Evolutionary conservation across 352 stramenopile species (phyloP).

Genomic region (Pythium grandisporangium): DNA sequence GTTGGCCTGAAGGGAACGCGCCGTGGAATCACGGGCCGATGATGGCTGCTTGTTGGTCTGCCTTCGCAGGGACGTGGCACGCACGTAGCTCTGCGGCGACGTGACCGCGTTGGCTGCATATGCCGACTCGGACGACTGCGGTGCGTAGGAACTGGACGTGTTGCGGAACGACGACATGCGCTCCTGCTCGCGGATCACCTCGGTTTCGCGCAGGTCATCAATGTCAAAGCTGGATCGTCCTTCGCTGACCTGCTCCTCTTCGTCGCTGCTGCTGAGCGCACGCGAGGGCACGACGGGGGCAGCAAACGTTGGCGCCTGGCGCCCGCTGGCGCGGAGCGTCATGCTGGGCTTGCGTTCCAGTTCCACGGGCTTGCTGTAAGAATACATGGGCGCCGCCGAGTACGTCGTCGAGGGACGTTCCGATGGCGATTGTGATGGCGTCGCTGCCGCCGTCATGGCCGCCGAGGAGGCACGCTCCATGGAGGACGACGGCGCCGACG

Average conservation of each 20-base stretch:
- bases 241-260: constrained; percentile 24
- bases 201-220: constrained; percentile 64
- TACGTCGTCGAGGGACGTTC: constrained; percentile 3
- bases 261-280: constrained; percentile 10
- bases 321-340: constrained; percentile 6
- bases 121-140: constrained; percentile 10
- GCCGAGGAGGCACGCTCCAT: neutral
- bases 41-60: constrained; percentile 28
- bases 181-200: constrained; percentile 39
- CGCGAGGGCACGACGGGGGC: constrained; percentile 24
- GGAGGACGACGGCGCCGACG: neutral
- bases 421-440: neutral
- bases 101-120: constrained; percentile 38
- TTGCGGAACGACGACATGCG: constrained; percentile 17
- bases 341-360: neutral
- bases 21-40: neutral
- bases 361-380: constrained; percentile 13
- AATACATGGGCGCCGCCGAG: constrained; percentile 4
- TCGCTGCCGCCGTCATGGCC: neutral
- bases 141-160: constrained; percentile 4
- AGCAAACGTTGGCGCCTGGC: constrained; percentile 20
- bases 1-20: neutral
- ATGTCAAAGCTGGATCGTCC: constrained; percentile 78
- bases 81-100: constrained; percentile 70
- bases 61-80: constrained; percentile 52